Evolutionary conservation across 768 basidiomycete species (phyloP), one percentile per base, ranked within the genome.

Genomic region (Suillus subaureus): DNA sequence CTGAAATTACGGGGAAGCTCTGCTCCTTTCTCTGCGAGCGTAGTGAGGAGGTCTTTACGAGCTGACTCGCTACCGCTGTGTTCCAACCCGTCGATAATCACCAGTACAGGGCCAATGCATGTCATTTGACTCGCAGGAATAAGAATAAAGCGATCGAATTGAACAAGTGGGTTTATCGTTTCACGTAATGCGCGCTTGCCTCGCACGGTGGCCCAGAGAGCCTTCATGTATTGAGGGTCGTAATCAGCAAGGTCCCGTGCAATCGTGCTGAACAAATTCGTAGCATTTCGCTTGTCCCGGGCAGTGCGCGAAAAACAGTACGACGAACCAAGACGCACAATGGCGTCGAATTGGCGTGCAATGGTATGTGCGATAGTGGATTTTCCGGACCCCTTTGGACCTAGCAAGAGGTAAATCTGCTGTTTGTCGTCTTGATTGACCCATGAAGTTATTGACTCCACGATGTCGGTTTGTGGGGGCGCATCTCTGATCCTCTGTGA

Each of bases 21-120:
- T 4, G 67, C 40, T 4, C 61, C 51, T 42, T 43, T 54, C 18
- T 47, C 45, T n/a, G 66, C 61, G 45, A 78, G 26, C 31, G 68
- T 56, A 6, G 37, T 35, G 9, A 81, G 69, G 47, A 80, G 66
- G 1, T 60, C 54, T 18, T 66, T 61, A 23, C 73, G 73, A 63
- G 35, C 39, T 8, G 61, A 18, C 7, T 21, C 58, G 31, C 73
- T 68, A 7, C 70, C 70, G 52, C 75, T 73, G 61, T 73, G 71
- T 39, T 78, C 75, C n/a, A 79, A 67, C 12, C 70, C 79, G 51
- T 81, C 79, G n/a, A 81, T 72, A n/a, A 81, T 71, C 8, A 80
- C 62, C 12, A 80, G 49, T 4, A 80, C 55, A 15, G 79, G 79
- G 0, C 76, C 76, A 12, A 75, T 61, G 6, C 70, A 61, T 31